Percentiles rank a stretch among this genome's conserved stretches.
Evolutionary conservation across 805 yeast species (phyloP).

Genomic region (Hyphopichia homilentoma): DNA sequence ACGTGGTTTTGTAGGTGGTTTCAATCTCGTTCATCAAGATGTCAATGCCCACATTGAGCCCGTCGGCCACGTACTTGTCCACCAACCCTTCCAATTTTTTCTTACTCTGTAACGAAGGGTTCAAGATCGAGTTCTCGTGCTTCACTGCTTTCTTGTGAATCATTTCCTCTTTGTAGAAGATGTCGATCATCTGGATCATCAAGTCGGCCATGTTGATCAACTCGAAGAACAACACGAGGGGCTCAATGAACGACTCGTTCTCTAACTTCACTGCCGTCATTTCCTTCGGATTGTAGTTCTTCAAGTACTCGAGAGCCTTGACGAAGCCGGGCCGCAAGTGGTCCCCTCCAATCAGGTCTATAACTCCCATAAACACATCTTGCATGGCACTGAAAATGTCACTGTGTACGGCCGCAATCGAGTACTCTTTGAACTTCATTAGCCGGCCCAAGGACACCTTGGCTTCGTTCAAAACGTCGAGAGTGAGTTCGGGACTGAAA

Average conservation of each 20-base stretch:
- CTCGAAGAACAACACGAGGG: constrained; percentile 82
- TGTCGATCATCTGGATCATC: constrained; percentile 86
- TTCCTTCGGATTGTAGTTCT: constrained; percentile 62
- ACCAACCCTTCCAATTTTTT: constrained; percentile 75
- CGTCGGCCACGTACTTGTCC: constrained; percentile 89
- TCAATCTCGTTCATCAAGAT: constrained; percentile 81
- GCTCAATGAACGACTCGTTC: constrained; percentile 56
- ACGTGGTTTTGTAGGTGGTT: constrained; percentile 50
- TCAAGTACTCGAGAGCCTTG: constrained; percentile 68
- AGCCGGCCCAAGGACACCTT: constrained; percentile 60
- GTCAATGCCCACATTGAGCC: constrained; percentile 87
- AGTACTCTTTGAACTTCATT: constrained; percentile 29
- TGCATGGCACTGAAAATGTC: constrained; percentile 42
- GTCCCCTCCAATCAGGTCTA: constrained; percentile 59
- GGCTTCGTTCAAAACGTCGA: constrained; percentile 66
- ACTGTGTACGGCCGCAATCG: constrained; percentile 29
- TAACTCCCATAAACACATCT: constrained; percentile 63
- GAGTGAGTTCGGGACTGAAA: constrained; percentile 77
- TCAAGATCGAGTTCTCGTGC: constrained; percentile 71
- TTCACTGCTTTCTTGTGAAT: constrained; percentile 55
- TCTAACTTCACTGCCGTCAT: constrained; percentile 23
- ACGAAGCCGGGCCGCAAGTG: constrained; percentile 86
- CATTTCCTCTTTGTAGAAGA: constrained; percentile 85
- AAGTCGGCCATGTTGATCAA: constrained; percentile 90
- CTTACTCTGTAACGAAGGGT: constrained; percentile 73